phyloP scores from a whole-genome alignment of 164 flowering plant species.

The Taxillus chinensis region DNA sequence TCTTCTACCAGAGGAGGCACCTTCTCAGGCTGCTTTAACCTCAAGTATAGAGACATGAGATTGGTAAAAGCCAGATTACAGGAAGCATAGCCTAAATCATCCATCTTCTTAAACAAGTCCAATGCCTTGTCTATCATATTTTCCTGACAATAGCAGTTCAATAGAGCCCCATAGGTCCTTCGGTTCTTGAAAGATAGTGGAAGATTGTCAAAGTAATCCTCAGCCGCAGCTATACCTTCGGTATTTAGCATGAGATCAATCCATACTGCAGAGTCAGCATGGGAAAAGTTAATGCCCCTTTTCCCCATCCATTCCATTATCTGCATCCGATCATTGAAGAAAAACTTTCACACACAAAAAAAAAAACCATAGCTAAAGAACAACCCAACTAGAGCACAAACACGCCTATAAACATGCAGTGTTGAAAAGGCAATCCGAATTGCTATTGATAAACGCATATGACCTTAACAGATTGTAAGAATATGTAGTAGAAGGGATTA shows the following conservation, averaged over 20 bases:
- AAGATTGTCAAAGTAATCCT: slow-evolving; percentile 42
- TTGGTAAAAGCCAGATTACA: slow-evolving; percentile 33
- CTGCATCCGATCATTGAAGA: slow-evolving; percentile 24
- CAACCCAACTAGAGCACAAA: no score
- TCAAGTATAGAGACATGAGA: slow-evolving; percentile 47
- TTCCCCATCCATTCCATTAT: slow-evolving; percentile 72
- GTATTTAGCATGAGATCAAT: slow-evolving; percentile 56
- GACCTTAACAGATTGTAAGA: no score
- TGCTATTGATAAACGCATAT: no score
- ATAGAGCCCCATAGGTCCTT: slow-evolving; percentile 53
- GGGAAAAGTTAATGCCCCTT: slow-evolving; percentile 24
- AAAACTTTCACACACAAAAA: background rate
- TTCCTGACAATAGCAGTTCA: slow-evolving; percentile 51
- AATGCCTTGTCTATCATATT: slow-evolving; percentile 44
- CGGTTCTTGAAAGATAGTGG: slow-evolving; percentile 20
- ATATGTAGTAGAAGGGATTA: no score
- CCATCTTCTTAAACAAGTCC: slow-evolving; percentile 47
- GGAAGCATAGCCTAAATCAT: slow-evolving; percentile 20
- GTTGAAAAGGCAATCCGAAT: no score
- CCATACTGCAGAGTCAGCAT: slow-evolving; percentile 32
- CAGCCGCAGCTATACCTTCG: slow-evolving; percentile 50
- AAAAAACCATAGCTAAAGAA: no score
- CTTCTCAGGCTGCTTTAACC: slow-evolving; percentile 45
- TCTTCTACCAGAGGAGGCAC: slow-evolving; percentile 35
- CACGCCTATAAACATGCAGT: no score